Base-by-base conservation (phyloP, 2,329 filamentous ascomycete species). In the Zymoseptoria tritici region DNA sequence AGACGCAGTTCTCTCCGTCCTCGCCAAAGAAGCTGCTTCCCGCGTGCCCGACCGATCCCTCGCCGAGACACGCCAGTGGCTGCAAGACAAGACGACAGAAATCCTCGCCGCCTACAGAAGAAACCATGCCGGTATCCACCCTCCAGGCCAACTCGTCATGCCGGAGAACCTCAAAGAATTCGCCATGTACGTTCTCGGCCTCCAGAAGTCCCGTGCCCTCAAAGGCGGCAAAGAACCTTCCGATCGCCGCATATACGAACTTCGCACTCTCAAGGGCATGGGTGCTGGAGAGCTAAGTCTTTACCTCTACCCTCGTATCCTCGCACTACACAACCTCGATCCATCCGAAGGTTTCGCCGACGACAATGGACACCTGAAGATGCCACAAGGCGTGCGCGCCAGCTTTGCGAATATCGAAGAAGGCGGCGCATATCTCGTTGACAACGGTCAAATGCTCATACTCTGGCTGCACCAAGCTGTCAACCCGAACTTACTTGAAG, bases 101-200 rank as follows among this genome's bases (percentile, higher is more conserved):
- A 89, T 97, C 57, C 83, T 97, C 60, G 89, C 92, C 26, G 88
- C 87, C 58, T 97, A 99, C 75, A 86, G 94, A 66, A 97, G 96
- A 77, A 88, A 96, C 75, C 94, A 94, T 68, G 89, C 91, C 2
- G 89, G 89, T 59, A 84, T 86, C 2, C 90, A 96, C 70, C 93
- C 94, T 8, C 90, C 92, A 1, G 90, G 91, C 4, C 92, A 99
- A 75, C 84, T 99, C 29, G 91, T 99, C 29, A 85, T 99, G 76
- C 94, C 94, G 0, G 94, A 99, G 76, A 90, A 93, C 66, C 83
- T 99, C 29, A 97, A 97, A 73, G 94, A 99, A 73, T 92, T 96
- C 69, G 86, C 89, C 70, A 97, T 99, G 91, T 97, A 94, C 75
- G 90, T 95, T 76, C 85, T 99, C 9, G 88, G 89, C 54, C 79